Evolutionary conservation across 768 basidiomycete genomes (phyloP).

Genomic region (Trametopsis cervina): DNA sequence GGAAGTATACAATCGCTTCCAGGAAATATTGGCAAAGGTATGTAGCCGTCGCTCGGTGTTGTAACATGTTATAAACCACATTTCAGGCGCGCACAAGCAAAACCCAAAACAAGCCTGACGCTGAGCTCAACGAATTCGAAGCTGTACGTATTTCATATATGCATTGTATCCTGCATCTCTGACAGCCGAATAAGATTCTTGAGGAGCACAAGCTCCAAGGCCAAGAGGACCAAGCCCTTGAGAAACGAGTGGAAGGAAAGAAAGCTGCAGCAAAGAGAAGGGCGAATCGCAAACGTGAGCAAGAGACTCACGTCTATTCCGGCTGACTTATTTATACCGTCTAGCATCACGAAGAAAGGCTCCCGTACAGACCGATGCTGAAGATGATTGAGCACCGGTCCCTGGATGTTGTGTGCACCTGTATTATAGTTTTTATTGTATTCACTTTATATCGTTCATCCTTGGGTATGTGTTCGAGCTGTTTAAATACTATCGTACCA

Average conservation of each 20-base stretch:
- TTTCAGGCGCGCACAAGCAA: slow-evolving; percentile 81
- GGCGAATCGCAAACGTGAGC: slow-evolving; percentile 43
- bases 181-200: slow-evolving; percentile 51
- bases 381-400: neutral
- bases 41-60: slow-evolving; percentile 9
- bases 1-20: slow-evolving; percentile 72
- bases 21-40: slow-evolving; percentile 88
- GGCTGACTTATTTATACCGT: neutral
- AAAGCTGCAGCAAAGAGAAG: slow-evolving; percentile 73
- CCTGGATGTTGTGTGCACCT: slow-evolving; percentile 1
- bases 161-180: neutral
- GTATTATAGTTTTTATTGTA: neutral
- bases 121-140: slow-evolving; percentile 94
- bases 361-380: slow-evolving; percentile 2
- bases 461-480: neutral
- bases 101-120: slow-evolving; percentile 85
- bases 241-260: slow-evolving; percentile 80
- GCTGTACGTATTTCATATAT: slow-evolving; percentile 36
- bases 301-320: neutral
- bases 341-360: slow-evolving; percentile 27
- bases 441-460: neutral
- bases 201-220: slow-evolving; percentile 81
- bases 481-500: no score
- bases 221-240: slow-evolving; percentile 84
- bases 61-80: neutral